Conservation (phyloP, 805 yeast species). For the Metschnikowia shivogae region DNA sequence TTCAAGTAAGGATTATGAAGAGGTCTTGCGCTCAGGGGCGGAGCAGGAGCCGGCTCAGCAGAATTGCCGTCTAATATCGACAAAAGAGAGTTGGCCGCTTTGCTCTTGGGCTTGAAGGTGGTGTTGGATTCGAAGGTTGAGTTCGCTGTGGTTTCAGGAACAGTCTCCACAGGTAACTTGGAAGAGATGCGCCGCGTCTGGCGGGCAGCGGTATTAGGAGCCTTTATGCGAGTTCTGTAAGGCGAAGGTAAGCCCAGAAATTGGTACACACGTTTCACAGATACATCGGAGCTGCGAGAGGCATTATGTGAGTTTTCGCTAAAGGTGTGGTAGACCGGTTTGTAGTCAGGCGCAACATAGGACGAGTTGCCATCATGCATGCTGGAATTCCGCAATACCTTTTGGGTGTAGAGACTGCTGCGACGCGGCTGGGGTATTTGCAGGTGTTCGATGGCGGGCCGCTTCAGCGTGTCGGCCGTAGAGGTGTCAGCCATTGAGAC, state of each 20-base stretch:
- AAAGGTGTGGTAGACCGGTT: constrained; percentile 34
- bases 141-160: constrained; percentile 1
- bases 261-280: constrained; percentile 42
- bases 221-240: constrained; percentile 36
- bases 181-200: constrained; percentile 12
- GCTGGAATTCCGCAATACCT: constrained; percentile 24
- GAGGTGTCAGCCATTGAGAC: constrained; percentile 12
- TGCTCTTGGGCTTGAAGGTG: constrained; percentile 32
- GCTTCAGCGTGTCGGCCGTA: constrained; percentile 3
- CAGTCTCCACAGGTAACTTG: constrained; percentile 2
- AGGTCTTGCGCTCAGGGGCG: constrained; percentile 5
- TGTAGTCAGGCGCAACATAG: constrained; percentile 34
- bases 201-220: constrained; percentile 24
- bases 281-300: constrained; percentile 23
- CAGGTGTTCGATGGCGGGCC: constrained; percentile 5
- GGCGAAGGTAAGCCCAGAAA: constrained; percentile 45
- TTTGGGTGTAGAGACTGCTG: constrained; percentile 26
- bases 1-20: constrained; percentile 17
- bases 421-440: constrained; percentile 5
- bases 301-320: constrained; percentile 15
- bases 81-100: constrained; percentile 47
- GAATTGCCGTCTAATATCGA: constrained; percentile 36
- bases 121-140: constrained; percentile 4
- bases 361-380: constrained; percentile 17
- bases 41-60: not conserved